Evolutionary conservation across 2,329 filamentous ascomycete genomes (phyloP).

Genomic region (Ustilaginoidea virens): DNA sequence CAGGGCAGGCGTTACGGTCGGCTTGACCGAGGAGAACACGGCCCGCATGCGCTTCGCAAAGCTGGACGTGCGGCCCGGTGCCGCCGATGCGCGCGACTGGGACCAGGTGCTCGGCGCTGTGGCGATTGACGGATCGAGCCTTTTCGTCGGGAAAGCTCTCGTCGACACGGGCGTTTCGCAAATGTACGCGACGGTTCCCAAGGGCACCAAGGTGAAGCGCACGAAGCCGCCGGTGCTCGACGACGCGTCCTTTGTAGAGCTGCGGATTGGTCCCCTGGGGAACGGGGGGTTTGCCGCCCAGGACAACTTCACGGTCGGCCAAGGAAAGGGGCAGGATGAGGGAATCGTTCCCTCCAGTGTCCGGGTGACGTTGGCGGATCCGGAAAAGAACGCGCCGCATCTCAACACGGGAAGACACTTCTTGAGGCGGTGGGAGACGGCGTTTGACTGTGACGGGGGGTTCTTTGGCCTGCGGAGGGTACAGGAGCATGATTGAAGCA

Average conservation of each 20-base stretch:
- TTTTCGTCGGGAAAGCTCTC: not conserved
- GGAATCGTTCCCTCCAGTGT: conserved; percentile 1
- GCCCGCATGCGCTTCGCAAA: conserved; percentile 1
- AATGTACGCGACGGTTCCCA: conserved; percentile 3
- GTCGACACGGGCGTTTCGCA: conserved; percentile 3
- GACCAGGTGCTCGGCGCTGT: conserved; percentile 1
- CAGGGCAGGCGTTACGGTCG: conserved; percentile 1
- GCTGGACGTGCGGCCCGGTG: not conserved
- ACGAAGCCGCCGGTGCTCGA: conserved; percentile 1
- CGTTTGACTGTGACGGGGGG: conserved; percentile 3
- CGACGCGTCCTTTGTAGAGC: not conserved
- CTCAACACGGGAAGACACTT: conserved; percentile 2
- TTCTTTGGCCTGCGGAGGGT: conserved; percentile 1
- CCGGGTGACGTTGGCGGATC: conserved; percentile 1
- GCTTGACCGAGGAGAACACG: conserved; percentile 2
- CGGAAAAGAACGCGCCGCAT: conserved; percentile 1
- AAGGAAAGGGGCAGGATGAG: not conserved
- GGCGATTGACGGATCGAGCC: conserved; percentile 1
- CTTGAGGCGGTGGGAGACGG: conserved; percentile 1
- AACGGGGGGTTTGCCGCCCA: not conserved
- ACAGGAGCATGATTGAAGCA: no score
- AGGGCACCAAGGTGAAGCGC: conserved; percentile 1
- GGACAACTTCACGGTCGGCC: conserved; percentile 7
- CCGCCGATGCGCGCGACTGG: conserved; percentile 1
- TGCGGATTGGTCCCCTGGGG: not conserved